Conservation (phyloP, 768 basidiomycete species). For the Agrocybe pediades region DNA sequence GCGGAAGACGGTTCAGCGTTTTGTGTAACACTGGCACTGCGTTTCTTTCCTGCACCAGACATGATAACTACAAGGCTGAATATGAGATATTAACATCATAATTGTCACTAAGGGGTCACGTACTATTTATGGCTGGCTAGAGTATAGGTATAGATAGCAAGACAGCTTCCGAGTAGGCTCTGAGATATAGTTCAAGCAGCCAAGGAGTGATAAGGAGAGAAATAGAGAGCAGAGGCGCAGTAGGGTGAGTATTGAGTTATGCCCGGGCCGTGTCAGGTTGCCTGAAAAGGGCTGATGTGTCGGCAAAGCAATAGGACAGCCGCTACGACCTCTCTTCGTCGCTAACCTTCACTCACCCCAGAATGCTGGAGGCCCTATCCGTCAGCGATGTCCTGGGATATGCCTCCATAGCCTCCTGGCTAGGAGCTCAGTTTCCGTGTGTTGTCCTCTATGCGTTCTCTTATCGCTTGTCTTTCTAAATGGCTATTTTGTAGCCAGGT, state of each 20-base stretch:
- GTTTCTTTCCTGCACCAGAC: slow-evolving; percentile 38
- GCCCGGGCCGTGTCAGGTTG: neutral
- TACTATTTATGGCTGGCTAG: no score
- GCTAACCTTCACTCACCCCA: slow-evolving; percentile 17
- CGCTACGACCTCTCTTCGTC: slow-evolving; percentile 21
- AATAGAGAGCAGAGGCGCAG: neutral
- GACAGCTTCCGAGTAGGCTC: no score
- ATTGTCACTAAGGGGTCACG: no score
- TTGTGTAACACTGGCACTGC: slow-evolving; percentile 31
- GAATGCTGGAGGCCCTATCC: slow-evolving; percentile 30
- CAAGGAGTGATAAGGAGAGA: neutral
- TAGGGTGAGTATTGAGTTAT: neutral
- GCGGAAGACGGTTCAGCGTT: slow-evolving; percentile 28
- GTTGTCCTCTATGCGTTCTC: slow-evolving; percentile 28
- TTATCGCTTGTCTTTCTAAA: slow-evolving; percentile 4
- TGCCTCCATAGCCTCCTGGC: slow-evolving; percentile 75
- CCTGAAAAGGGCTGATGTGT: slow-evolving; percentile 14
- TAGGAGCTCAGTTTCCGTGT: slow-evolving; percentile 88
- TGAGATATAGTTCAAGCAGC: no score
- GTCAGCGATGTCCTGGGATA: slow-evolving; percentile 72
- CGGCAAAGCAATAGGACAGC: no score
- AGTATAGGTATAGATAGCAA: no score
- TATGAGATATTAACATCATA: no score
- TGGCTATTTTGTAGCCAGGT: slow-evolving; percentile 61
- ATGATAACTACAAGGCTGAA: slow-evolving; percentile 16